phyloP scores from a whole-genome alignment of 768 basidiomycete genomes.

The Mycena vitilis region DNA sequence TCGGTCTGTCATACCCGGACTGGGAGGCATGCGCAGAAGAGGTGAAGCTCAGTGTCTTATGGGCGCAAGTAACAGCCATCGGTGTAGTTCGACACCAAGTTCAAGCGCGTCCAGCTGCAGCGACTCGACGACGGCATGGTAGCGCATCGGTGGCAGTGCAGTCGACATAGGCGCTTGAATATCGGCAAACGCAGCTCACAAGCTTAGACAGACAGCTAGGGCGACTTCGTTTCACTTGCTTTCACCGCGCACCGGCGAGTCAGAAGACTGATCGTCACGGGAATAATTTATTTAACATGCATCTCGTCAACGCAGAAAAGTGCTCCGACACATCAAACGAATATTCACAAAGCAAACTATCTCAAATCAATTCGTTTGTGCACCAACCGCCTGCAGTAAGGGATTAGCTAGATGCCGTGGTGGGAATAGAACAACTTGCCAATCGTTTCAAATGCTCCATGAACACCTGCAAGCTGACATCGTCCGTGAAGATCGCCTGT shows the following conservation, averaged over 20 bases:
- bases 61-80: conserved; percentile 22
- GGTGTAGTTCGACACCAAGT: background rate
- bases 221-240: too few species aligned
- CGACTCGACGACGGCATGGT: background rate
- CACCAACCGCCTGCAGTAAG: conserved; percentile 67
- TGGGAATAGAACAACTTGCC: conserved; percentile 57
- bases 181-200: too few species aligned
- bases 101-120: background rate
- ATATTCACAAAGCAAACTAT: conserved; percentile 35
- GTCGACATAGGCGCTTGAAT: too few species aligned
- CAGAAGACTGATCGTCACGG: too few species aligned
- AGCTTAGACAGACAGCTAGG: too few species aligned
- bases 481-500: conserved; percentile 98
- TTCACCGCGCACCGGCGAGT: too few species aligned
- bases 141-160: background rate
- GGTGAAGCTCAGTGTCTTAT: conserved; percentile 31
- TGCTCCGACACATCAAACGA: conserved; percentile 21
- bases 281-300: conserved; percentile 23
- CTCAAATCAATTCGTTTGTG: conserved; percentile 67
- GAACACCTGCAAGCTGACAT: conserved; percentile 97
- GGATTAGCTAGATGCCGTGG: background rate
- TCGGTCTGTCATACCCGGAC: conserved; percentile 31
- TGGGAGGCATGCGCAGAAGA: conserved; percentile 24
- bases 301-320: conserved; percentile 6
- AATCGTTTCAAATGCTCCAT: conserved; percentile 97